Base-by-base conservation (phyloP, 306 rosid species). In the Biancaea sappan region DNA sequence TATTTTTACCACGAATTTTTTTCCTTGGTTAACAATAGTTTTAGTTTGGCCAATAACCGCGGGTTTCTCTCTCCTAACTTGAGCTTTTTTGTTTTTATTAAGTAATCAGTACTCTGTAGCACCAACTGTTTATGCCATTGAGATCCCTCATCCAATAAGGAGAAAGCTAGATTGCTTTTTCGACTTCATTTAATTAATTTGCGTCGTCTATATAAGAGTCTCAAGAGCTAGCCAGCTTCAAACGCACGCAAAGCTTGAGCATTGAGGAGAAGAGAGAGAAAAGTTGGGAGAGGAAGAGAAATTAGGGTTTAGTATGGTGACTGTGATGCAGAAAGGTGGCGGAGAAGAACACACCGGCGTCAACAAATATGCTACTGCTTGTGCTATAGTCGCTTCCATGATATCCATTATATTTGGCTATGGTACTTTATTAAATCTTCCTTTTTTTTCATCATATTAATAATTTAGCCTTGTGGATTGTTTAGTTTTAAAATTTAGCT, bases 321-420 rank as follows among this genome's bases (percentile, higher is more conserved):
- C 4, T n/a, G 28, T 53, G n/a, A 56, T 59, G 61, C 72, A 72
- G 56, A 50, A 41, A 11, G 73, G 28, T 64, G 68, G 16, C 32
- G 37, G 16, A 16, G 79, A 65, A 57, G 40, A 24, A n/a, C 1
- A 32, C 6, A 6, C 22, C 8, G 51, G 4, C 6, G 4, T 91
- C 54, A 94, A 94, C 78, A 94, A 76, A 71, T 73, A 82, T 89
- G 90, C 98, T 24, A 65, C 82, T 6, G 86, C 83, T 5, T 94
- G 96, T 70, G 84, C 91, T 14, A 12, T 82, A 0, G 86, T 93
- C 3, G 98, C 90, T 71, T 89, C 98, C 13, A 72, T 91, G 79
- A 76, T 88, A 4, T 91, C 97, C 73, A 79, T 91, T 59, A 90
- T 91, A 26, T 89, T 91, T 71, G 89, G 89, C 69, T 86, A 86